Percentiles rank a stretch among this genome's conserved stretches.
Evolutionary conservation across 2,329 filamentous ascomycete genomes (phyloP).

Genomic region (Aspergillus tamarii): DNA sequence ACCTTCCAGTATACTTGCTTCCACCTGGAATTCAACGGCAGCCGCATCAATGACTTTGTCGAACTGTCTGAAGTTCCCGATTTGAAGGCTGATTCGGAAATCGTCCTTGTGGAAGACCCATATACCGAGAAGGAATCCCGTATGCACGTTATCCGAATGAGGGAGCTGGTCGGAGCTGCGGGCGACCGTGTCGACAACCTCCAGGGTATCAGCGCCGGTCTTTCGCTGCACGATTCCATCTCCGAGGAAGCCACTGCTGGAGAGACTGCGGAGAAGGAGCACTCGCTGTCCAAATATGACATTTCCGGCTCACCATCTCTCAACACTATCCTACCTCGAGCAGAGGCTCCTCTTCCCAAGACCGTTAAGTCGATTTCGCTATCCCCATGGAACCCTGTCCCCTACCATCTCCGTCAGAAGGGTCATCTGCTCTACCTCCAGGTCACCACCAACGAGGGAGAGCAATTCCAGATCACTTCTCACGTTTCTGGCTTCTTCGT

Average conservation of each 20-base stretch:
- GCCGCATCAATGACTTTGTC: slow-evolving; percentile 92
- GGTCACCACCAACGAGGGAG: slow-evolving; percentile 88
- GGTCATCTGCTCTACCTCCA: slow-evolving; percentile 91
- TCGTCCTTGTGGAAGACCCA: slow-evolving; percentile 85
- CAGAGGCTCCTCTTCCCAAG: slow-evolving; percentile 73
- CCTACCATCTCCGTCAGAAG: slow-evolving; percentile 84
- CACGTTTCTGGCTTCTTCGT: slow-evolving; percentile 96
- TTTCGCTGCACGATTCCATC: slow-evolving; percentile 84
- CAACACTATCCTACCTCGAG: slow-evolving; percentile 70
- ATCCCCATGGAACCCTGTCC: slow-evolving; percentile 95
- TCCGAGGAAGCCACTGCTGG: slow-evolving; percentile 49
- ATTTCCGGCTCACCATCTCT: slow-evolving; percentile 71
- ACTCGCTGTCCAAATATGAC: slow-evolving; percentile 73
- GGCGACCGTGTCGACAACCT: slow-evolving; percentile 85
- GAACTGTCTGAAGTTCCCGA: slow-evolving; percentile 87
- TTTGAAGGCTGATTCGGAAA: slow-evolving; percentile 74
- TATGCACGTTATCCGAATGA: slow-evolving; percentile 86
- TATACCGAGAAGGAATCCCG: slow-evolving; percentile 98
- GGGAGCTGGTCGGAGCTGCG: slow-evolving; percentile 90
- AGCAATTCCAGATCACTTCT: slow-evolving; percentile 90
- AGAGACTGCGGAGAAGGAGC: slow-evolving; percentile 47
- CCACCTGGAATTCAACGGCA: slow-evolving; percentile 87
- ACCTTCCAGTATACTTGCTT: slow-evolving; percentile 99
- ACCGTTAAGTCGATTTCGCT: slow-evolving; percentile 87
- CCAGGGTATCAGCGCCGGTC: slow-evolving; percentile 81